Conservation (phyloP, 768 basidiomycete species). For the Arthromyces matolae region DNA sequence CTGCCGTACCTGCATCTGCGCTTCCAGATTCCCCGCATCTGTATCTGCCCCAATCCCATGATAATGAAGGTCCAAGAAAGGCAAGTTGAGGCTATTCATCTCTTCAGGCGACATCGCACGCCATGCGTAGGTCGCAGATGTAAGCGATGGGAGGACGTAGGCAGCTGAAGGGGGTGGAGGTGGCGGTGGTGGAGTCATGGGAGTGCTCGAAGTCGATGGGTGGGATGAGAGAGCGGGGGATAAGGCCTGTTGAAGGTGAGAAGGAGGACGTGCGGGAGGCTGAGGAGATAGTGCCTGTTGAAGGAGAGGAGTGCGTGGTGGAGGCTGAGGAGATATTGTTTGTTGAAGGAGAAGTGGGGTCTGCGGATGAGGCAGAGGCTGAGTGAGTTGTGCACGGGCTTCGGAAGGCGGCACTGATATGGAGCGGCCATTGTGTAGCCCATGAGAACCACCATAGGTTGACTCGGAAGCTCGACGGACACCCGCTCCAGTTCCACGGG, state of each 20-base stretch:
- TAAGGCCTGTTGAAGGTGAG: too few relatives aligned
- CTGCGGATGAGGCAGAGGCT: neutral
- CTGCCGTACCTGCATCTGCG: slow-evolving; percentile 5
- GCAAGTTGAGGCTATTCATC: slow-evolving; percentile 40
- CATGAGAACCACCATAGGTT: slow-evolving; percentile 17
- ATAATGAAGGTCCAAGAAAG: slow-evolving; percentile 75
- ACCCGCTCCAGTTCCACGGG: slow-evolving; percentile 27
- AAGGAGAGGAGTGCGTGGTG: neutral
- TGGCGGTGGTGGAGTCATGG: slow-evolving; percentile 3
- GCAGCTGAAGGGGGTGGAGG: neutral
- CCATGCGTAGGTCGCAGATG: slow-evolving; percentile 22
- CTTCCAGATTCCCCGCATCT: slow-evolving; percentile 1
- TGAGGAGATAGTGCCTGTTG: neutral
- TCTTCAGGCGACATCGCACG: slow-evolving; percentile 18
- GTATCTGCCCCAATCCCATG: slow-evolving; percentile 15
- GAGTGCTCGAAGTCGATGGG: too few relatives aligned
- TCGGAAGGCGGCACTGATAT: slow-evolving; percentile 56
- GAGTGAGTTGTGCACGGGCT: slow-evolving; percentile 29
- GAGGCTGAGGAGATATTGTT: neutral
- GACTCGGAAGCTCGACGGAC: slow-evolving; percentile 23
- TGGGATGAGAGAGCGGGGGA: too few relatives aligned
- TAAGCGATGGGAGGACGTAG: slow-evolving; percentile 12
- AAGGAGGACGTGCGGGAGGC: neutral
- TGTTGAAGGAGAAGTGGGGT: neutral
- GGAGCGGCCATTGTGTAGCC: slow-evolving; percentile 41